phyloP scores from a whole-genome alignment of 2,329 filamentous ascomycete species.

The Diaporthe vaccinii region DNA sequence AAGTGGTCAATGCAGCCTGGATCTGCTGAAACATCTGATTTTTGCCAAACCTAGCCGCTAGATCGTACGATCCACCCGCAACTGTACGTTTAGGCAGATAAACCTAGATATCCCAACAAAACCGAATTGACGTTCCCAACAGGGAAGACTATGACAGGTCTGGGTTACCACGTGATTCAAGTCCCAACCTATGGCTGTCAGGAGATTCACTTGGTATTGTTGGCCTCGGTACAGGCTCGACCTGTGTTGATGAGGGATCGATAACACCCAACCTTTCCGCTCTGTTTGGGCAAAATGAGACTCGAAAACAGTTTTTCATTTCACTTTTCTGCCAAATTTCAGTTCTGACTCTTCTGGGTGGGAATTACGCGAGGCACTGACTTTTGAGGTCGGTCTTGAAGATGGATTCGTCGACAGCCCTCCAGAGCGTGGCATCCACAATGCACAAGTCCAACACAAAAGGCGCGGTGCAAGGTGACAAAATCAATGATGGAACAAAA shows the following conservation, averaged over 20 bases:
- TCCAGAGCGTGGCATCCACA: background rate
- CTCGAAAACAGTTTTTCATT: background rate
- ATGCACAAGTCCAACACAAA: background rate
- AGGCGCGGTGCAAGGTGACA: background rate
- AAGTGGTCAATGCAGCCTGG: constrained; percentile 9
- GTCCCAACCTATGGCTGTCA: constrained; percentile 27
- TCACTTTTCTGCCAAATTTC: too few species aligned
- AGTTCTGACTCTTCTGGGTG: too few species aligned
- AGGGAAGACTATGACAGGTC: background rate
- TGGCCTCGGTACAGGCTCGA: background rate
- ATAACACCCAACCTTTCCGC: background rate
- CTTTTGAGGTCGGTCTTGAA: background rate
- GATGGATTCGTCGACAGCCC: constrained; percentile 8
- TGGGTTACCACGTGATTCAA: background rate
- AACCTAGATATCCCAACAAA: constrained; percentile 22
- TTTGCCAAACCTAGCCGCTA: background rate
- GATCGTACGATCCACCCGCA: constrained; percentile 28
- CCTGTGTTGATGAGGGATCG: background rate
- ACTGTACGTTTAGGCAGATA: background rate
- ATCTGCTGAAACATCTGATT: constrained; percentile 26
- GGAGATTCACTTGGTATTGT: constrained; percentile 20
- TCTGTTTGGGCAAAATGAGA: too few species aligned
- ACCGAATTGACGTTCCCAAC: constrained; percentile 16
- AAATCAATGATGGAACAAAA: constrained; percentile 62
- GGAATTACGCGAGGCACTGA: background rate